Percentiles rank a stretch among this genome's conserved stretches.
phyloP scores from a whole-genome alignment of 169 alveolate genomes.

The Plasmodium yoelii region DNA sequence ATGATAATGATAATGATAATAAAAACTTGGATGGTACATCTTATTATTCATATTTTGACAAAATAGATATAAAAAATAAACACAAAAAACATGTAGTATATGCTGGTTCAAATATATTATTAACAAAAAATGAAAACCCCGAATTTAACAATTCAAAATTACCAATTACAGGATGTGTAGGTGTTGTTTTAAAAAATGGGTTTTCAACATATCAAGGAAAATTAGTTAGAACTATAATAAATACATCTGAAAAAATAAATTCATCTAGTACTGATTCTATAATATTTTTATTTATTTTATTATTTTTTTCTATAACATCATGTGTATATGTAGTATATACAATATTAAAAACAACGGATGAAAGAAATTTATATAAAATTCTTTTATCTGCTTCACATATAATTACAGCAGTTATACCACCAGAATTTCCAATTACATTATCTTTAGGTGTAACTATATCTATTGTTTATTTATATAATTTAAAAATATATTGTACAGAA shows the following conservation, averaged over 20 bases:
- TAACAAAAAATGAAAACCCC: constrained; percentile 84
- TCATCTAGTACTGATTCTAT: constrained; percentile 95
- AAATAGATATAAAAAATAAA: constrained; percentile 70
- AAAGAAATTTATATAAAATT: constrained; percentile 88
- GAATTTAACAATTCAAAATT: constrained; percentile 66
- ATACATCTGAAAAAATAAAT: constrained; percentile 93
- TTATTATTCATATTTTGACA: constrained; percentile 63
- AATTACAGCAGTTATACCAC: constrained; percentile 98
- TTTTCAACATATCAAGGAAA: constrained; percentile 97
- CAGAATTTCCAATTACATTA: constrained; percentile 98
- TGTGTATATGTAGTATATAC: constrained; percentile 92
- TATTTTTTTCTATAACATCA: constrained; percentile 94
- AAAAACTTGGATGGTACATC: constrained; percentile 56
- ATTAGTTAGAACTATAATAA: constrained; percentile 95
- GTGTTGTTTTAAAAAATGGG: constrained; percentile 85
- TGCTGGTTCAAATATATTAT: constrained; percentile 94
- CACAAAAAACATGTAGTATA: constrained; percentile 91
- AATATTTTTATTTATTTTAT: constrained; percentile 92
- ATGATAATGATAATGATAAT: constrained; percentile 1
- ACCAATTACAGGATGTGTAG: constrained; percentile 80
- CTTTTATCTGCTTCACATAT: constrained; percentile 95
- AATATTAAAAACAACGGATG: constrained; percentile 65
- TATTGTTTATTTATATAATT: constrained; percentile 91
- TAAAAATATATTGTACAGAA: constrained; percentile 97
- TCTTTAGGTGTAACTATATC: constrained; percentile 97